Base-by-base conservation (phyloP, 2,329 filamentous ascomycete species). In the Colletotrichum sp. region DNA sequence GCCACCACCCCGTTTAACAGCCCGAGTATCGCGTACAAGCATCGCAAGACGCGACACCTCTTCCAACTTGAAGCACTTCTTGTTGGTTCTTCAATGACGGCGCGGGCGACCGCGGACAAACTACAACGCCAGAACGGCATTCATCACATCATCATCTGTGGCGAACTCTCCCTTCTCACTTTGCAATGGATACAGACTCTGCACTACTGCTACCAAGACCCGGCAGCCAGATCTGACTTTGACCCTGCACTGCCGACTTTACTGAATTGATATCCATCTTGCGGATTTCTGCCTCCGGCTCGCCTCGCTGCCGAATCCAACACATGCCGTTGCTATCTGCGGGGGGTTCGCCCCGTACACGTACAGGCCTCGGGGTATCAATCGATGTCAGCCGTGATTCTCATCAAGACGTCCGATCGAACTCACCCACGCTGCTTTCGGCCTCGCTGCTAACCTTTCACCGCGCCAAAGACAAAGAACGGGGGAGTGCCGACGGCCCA, bases 381-480 rank as follows among this genome's bases (percentile, higher is more conserved):
- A 30, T n/a, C 26, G 18, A n/a, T 21, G 39, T 69, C 57, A 63
- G 12, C 32, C 16, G 30, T 49, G 68, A 24, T 76, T 26, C 16
- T 32, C 34, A 32, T 69, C 44, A 59, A 69, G 34, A 69, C 69
- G 64, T 69, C 44, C 49, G 24, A 59, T 68, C 34, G 70, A 65
- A 69, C 57, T 73, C 59, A 60, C 52, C 34, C 26, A 57, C 62
- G 57, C 66, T 55, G 70, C 21, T 69, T 76, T 60, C 74, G 49
- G 74, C 64, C 49, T 16, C 63, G 32, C 70, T 65, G 55, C 16
- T 44, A 36, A 65, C 64, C 64, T 52, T 52, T 30, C 16, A n/a
- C 30, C 28, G 32, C 49, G 24, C 8, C 55, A 34, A 39, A 60
- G 70, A 74, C 70, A 76, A 74, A 76, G 74, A 28, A 69, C 34